Percentiles rank a stretch among this genome's conserved stretches.
Evolutionary conservation across 2,329 filamentous ascomycete species (phyloP).

Genomic region (Alternaria rosae): DNA sequence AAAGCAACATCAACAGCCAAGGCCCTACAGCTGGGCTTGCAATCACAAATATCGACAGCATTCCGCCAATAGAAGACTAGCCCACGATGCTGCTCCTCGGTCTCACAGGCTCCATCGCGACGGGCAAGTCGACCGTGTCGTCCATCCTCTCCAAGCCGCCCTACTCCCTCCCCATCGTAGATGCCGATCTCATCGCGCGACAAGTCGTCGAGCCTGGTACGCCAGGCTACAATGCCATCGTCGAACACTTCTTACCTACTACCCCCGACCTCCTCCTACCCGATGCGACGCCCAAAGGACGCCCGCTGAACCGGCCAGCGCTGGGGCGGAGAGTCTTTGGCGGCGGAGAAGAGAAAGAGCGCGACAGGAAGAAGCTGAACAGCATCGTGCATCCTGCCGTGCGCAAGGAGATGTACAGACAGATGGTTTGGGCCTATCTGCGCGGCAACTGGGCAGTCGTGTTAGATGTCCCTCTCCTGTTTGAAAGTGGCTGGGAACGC

Average conservation of each 20-base stretch:
- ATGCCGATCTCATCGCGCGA: conserved; percentile 90
- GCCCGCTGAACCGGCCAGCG: conserved; percentile 83
- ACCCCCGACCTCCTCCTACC: conserved; percentile 86
- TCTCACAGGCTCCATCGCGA: conserved; percentile 95
- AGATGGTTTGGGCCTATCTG: conserved; percentile 76
- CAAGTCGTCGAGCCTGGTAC: conserved; percentile 95
- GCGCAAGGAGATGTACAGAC: conserved; percentile 78
- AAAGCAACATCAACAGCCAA: conserved; percentile 3
- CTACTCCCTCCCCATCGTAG: conserved; percentile 87
- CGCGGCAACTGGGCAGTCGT: conserved; percentile 86
- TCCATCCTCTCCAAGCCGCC: conserved; percentile 79
- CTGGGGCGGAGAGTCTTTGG: conserved; percentile 90
- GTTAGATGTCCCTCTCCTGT: conserved; percentile 88
- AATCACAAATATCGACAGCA: neutral
- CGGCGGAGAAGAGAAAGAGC: conserved; percentile 70
- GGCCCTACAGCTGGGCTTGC: neutral
- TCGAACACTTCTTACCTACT: conserved; percentile 78
- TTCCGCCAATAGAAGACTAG: neutral
- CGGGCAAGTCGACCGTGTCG: conserved; percentile 96
- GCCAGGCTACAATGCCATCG: conserved; percentile 80
- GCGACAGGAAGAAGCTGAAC: conserved; percentile 81
- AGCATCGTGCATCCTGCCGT: conserved; percentile 93
- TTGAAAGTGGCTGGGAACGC: conserved; percentile 85
- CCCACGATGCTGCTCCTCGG: conserved; percentile 88
- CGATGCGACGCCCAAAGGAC: conserved; percentile 64